Conservation (phyloP, 306 rosid genomes). For the Vicia sativa region DNA sequence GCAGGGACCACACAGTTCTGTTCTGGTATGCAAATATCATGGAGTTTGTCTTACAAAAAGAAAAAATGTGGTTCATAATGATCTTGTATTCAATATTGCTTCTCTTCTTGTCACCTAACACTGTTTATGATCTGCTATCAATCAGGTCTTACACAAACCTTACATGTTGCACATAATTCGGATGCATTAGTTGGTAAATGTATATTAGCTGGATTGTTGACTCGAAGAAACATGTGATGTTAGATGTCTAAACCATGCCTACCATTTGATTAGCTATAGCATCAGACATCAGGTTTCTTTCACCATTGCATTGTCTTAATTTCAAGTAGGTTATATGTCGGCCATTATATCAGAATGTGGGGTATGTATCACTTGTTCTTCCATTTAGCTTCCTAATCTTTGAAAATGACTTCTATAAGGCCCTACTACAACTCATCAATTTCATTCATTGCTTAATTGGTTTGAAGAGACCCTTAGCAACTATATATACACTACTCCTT, state of each 20-base stretch:
- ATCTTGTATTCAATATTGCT: not conserved
- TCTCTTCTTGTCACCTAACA: not conserved
- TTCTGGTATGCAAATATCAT: not conserved
- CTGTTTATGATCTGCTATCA: not conserved
- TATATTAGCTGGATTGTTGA: not conserved
- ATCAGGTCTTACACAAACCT: not conserved
- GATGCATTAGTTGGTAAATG: not conserved
- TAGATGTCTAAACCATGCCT: constrained; percentile 35
- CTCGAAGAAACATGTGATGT: not conserved
- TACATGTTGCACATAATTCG: not conserved
- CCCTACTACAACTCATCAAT: not conserved
- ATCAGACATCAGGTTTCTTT: constrained; percentile 1
- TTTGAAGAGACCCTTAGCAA: not conserved
- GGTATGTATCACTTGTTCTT: no score
- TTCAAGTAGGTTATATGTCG: no score
- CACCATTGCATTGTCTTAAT: not conserved
- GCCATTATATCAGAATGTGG: no score
- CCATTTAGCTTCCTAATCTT: not conserved
- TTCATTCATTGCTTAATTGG: not conserved
- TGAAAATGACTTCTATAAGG: constrained; percentile 18
- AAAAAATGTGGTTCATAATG: constrained; percentile 3
- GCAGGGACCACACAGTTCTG: not conserved
- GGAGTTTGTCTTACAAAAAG: not conserved
- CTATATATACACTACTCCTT: constrained; percentile 36
- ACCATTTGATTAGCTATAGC: not conserved